phyloP scores from a whole-genome alignment of 768 basidiomycete species.

The Podaxis carcinomalis region DNA sequence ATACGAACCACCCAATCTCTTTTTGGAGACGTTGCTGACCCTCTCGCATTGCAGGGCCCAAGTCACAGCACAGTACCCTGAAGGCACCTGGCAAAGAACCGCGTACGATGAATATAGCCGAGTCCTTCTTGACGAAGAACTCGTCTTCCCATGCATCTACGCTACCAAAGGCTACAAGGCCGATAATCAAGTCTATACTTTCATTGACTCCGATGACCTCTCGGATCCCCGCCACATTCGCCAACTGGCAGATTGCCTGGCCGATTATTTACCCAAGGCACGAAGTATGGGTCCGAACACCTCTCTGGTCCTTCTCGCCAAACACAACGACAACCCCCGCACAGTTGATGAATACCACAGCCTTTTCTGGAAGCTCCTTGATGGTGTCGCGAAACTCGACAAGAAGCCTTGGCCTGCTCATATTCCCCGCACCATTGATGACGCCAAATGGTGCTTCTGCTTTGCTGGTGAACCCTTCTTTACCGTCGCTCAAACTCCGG shows the following conservation, averaged over 20 bases:
- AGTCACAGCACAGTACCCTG: conserved; percentile 13
- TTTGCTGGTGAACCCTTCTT: conserved; percentile 20
- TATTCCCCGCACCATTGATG: conserved; percentile 15
- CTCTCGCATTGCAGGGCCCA: conserved; percentile 6
- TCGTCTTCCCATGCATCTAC: conserved; percentile 20
- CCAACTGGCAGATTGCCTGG: conserved; percentile 12
- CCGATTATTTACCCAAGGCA: conserved; percentile 19
- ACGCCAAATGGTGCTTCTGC: conserved; percentile 20
- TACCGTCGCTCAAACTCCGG: conserved; percentile 18
- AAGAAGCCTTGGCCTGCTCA: conserved; percentile 15
- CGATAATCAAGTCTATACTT: conserved; percentile 18
- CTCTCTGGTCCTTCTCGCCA: conserved; percentile 19
- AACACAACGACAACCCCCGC: conserved; percentile 15
- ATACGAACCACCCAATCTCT: background rate
- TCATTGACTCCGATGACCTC: conserved; percentile 19
- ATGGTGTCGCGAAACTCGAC: conserved; percentile 17
- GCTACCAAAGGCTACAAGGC: conserved; percentile 20
- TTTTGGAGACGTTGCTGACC: background rate
- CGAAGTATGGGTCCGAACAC: conserved; percentile 17
- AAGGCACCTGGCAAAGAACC: conserved; percentile 19
- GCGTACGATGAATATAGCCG: conserved; percentile 17
- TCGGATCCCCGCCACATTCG: conserved; percentile 17
- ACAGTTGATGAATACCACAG: conserved; percentile 17
- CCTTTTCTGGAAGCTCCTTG: conserved; percentile 19
- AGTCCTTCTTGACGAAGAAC: conserved; percentile 17